Base-by-base conservation (phyloP, 768 basidiomycete species). In the Mycena sanguinolenta region DNA sequence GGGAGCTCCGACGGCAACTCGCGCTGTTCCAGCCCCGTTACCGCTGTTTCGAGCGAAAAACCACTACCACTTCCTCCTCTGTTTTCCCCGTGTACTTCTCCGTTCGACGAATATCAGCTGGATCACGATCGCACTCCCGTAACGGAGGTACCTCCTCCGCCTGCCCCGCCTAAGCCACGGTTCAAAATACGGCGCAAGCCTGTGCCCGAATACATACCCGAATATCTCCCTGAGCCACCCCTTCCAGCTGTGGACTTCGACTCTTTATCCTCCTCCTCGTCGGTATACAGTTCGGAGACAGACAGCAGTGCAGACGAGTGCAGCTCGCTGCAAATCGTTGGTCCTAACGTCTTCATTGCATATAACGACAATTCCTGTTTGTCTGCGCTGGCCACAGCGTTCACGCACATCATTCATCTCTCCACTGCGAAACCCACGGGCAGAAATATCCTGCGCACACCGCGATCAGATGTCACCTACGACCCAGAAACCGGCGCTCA, bases 131-230 rank as follows among this genome's bases (percentile, higher is more conserved):
- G 10, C n/a, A 32, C 58, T n/a, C 28, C 52, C 16, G 17, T 14
- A 27, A 49, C 27, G 4, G 32, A 58, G 3, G 27, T 28, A 1
- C 36, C 52, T 53, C 57, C 57, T 8, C 28, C 54, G 16, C 36
- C 42, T 53, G 34, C 46, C 23, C 16, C 36, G 5, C 25, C 28
- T 1, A 25, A 10, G 34, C 13, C 53, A 8, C 53, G 19, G 8
- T 72, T 68, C 63, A 64, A 58, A 61, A 55, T 69, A 2, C 66
- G 44, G 9, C 71, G 71, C 4, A 69, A 72, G 38, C 71, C 71
- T 7, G 71, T 61, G 2, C 67, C 71, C 4, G 52, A 36, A 4
- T 68, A 72, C 27, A 27, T 46, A 9, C 44, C 63, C 8, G 19
- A 36, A 9, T 25, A 25, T 25, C 49, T 50, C 27, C 49, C 49